Evolutionary conservation across 768 basidiomycete species (phyloP).

Genomic region (Leucocoprinus birnbaumii): DNA sequence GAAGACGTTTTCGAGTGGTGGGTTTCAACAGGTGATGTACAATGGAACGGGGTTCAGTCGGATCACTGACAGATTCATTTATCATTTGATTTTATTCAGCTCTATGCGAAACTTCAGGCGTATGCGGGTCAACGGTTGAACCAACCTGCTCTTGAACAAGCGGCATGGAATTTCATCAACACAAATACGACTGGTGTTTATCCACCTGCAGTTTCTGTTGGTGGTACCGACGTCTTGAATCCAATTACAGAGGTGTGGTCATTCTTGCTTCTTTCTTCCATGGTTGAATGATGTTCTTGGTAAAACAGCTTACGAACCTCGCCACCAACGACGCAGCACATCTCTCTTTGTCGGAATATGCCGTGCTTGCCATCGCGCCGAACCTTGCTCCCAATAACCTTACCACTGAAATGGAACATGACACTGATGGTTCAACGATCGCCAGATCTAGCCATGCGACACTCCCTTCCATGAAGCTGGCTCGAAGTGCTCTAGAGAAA

Average conservation of each 20-base stretch:
- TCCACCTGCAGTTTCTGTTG: conserved; percentile 34
- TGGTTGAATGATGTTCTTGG: too few relatives aligned
- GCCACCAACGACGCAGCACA: conserved; percentile 33
- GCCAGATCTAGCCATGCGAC: conserved; percentile 14
- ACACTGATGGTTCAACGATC: conserved; percentile 18
- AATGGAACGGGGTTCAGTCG: not conserved
- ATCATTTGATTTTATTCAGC: conserved; percentile 15
- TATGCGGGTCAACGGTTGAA: conserved; percentile 34
- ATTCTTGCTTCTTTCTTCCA: not conserved
- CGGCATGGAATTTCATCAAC: conserved; percentile 31
- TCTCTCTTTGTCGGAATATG: conserved; percentile 31
- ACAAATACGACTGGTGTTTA: conserved; percentile 31
- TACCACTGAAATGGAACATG: not conserved
- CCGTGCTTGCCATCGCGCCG: conserved; percentile 33
- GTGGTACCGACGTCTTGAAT: conserved; percentile 45
- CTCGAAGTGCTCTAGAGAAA: not conserved
- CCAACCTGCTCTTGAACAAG: conserved; percentile 26
- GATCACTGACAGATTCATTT: not conserved
- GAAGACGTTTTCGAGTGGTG: conserved; percentile 29
- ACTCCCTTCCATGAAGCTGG: not conserved
- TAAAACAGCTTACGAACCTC: conserved; percentile 33
- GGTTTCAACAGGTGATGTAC: conserved; percentile 25
- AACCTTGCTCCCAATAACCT: conserved; percentile 26
- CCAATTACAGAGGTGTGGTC: conserved; percentile 35
- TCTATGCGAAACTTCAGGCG: conserved; percentile 36